Percentiles rank a stretch among this genome's conserved stretches.
phyloP scores from a whole-genome alignment of 164 flowering plant species.

The Santalum album region DNA sequence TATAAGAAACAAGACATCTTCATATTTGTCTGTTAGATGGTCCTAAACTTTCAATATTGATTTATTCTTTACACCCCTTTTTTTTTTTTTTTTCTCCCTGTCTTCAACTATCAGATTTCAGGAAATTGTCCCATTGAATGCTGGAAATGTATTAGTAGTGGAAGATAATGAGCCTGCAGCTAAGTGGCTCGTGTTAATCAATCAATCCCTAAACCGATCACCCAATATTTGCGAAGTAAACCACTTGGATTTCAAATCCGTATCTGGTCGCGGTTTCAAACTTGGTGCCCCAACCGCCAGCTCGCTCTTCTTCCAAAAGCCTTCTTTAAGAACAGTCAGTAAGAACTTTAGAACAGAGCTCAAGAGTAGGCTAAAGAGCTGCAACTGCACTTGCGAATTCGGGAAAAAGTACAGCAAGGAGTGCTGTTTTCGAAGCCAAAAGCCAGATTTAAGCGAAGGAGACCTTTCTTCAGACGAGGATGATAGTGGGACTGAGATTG shows the following conservation, averaged over 20 bases:
- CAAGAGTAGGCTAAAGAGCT: constrained; percentile 41
- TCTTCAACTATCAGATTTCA: constrained; percentile 47
- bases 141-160: constrained; percentile 77
- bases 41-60: neutral
- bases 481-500: constrained; percentile 26
- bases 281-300: constrained; percentile 11
- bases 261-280: constrained; percentile 11
- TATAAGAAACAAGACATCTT: neutral
- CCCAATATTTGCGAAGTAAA: constrained; percentile 1
- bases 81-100: neutral
- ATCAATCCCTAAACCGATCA: constrained; percentile 55
- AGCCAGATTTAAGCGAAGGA: constrained; percentile 20
- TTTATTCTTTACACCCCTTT: neutral
- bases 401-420: constrained; percentile 47
- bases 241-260: constrained; percentile 2
- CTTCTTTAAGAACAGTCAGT: constrained; percentile 52
- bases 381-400: constrained; percentile 46
- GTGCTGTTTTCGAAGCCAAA: constrained; percentile 50
- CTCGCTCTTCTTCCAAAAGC: constrained; percentile 46
- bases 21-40: neutral
- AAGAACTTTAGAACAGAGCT: constrained; percentile 49
- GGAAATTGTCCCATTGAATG: constrained; percentile 89
- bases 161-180: constrained; percentile 83
- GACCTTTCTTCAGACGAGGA: constrained; percentile 55
- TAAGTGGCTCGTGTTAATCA: constrained; percentile 62